Percentiles rank a stretch among this genome's conserved stretches.
Conservation (phyloP, 768 basidiomycete species). For the Termitomyces eurrhizus region DNA sequence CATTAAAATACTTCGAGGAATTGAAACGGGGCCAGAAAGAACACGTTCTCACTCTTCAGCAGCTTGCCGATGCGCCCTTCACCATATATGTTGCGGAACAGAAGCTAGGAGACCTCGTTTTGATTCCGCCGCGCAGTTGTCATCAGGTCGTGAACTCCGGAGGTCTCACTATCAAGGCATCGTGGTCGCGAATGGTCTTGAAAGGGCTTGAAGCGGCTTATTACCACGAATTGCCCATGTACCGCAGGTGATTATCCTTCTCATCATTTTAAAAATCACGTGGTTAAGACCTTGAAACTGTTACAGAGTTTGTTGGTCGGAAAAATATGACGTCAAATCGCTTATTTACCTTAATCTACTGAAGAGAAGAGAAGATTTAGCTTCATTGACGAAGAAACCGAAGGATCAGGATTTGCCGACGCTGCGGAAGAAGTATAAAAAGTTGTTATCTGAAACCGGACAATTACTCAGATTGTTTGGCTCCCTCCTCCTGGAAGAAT, state of each 20-base stretch:
- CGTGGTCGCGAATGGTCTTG: slow-evolving; percentile 84
- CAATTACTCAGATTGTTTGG: slow-evolving; percentile 44
- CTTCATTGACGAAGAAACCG: not conserved
- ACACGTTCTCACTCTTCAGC: slow-evolving; percentile 56
- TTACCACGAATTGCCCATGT: slow-evolving; percentile 74
- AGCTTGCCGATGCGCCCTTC: slow-evolving; percentile 65
- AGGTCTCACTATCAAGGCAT: slow-evolving; percentile 78
- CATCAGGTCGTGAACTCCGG: slow-evolving; percentile 83
- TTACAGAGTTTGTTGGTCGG: slow-evolving; percentile 70
- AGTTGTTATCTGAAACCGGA: slow-evolving; percentile 23
- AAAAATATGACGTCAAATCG: slow-evolving; percentile 72
- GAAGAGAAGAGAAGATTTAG: slow-evolving; percentile 12
- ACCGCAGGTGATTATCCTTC: slow-evolving; percentile 53
- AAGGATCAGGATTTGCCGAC: not conserved
- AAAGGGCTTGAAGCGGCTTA: slow-evolving; percentile 55
- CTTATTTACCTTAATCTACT: slow-evolving; percentile 55
- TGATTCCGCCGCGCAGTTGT: slow-evolving; percentile 77
- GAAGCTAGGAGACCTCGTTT: slow-evolving; percentile 69
- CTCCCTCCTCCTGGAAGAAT: slow-evolving; percentile 50
- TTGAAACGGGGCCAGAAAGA: slow-evolving; percentile 65
- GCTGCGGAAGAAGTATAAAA: not conserved
- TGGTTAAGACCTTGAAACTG: not conserved
- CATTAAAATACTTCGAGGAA: slow-evolving; percentile 54
- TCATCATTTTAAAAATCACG: not conserved
- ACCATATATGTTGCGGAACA: slow-evolving; percentile 70